Conservation (phyloP, 495 filamentous ascomycete species). For the Rostrohypoxylon terebratum region DNA sequence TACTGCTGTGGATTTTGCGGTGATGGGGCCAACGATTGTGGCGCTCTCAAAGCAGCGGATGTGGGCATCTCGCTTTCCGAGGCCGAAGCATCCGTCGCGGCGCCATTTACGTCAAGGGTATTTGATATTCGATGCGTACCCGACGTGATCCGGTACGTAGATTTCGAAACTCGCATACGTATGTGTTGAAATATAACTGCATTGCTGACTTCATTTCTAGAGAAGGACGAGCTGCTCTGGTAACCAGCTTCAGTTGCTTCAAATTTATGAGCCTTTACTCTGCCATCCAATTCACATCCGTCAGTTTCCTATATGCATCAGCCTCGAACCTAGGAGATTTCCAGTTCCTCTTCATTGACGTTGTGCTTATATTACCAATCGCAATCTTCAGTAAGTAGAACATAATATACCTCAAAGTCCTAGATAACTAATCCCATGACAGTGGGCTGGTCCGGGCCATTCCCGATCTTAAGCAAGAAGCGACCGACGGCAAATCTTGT, state of each 20-base stretch:
- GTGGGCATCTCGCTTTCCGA: constrained; percentile 99
- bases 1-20: constrained; percentile 98
- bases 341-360: constrained; percentile 97
- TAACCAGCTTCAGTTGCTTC: constrained; percentile 99
- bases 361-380: constrained; percentile 92
- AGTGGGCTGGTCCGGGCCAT: constrained; percentile 96
- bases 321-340: constrained; percentile 98
- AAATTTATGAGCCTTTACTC: constrained; percentile 99
- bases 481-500: constrained; percentile 93
- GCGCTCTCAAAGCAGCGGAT: constrained; percentile 96
- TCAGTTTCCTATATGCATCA: constrained; percentile 96
- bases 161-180: background rate
- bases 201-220: constrained; percentile 54
- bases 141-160: constrained; percentile 79
- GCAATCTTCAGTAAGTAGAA: constrained; percentile 85
- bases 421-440: constrained; percentile 14
- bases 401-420: background rate
- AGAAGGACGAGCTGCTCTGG: constrained; percentile 92
- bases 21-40: constrained; percentile 98
- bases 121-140: constrained; percentile 99
- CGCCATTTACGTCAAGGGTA: constrained; percentile 93
- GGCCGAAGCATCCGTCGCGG: constrained; percentile 96
- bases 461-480: constrained; percentile 80
- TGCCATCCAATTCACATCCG: constrained; percentile 98
- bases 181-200: background rate